phyloP scores from a whole-genome alignment of 306 rosid genomes.

The Vigna angularis region DNA sequence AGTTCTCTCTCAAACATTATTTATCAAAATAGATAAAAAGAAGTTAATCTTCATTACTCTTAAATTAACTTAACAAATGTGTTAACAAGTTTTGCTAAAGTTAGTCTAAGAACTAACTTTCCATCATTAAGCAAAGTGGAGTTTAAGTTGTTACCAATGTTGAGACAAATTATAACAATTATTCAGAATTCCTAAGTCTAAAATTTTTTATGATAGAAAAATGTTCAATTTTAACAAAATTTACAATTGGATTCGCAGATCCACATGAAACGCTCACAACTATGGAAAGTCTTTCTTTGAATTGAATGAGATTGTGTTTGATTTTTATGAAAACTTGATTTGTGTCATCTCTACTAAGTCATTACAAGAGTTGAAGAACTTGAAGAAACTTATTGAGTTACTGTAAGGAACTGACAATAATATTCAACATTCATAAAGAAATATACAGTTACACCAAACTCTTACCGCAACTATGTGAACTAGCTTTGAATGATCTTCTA shows the following conservation, averaged over 20 bases:
- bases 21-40: not conserved
- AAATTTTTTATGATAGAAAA: not conserved
- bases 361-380: slow-evolving; percentile 11
- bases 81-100: accelerated
- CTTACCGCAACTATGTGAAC: not conserved
- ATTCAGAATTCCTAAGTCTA: not conserved
- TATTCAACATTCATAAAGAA: too few species aligned
- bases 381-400: slow-evolving; percentile 16
- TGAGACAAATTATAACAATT: accelerated
- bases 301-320: slow-evolving; percentile 24
- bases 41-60: too few species aligned
- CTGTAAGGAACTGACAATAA: not conserved
- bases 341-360: slow-evolving; percentile 9
- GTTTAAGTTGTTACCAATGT: not conserved
- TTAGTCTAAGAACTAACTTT: not conserved
- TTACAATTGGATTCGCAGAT: not conserved
- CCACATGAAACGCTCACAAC: accelerated
- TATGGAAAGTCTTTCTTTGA: not conserved
- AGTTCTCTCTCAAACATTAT: not conserved
- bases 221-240: not conserved
- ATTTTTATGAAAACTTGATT: not conserved
- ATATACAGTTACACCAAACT: not conserved
- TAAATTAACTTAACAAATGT: too few species aligned
- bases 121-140: not conserved
- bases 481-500: not conserved